A percentile compares a stretch with the other conserved stretches of the same genome.
These are phyloP conservation scores for Tetracladium setigerum DNA, from an alignment of 495 filamentous ascomycete species.

Conservation along the genomic window DNA sequence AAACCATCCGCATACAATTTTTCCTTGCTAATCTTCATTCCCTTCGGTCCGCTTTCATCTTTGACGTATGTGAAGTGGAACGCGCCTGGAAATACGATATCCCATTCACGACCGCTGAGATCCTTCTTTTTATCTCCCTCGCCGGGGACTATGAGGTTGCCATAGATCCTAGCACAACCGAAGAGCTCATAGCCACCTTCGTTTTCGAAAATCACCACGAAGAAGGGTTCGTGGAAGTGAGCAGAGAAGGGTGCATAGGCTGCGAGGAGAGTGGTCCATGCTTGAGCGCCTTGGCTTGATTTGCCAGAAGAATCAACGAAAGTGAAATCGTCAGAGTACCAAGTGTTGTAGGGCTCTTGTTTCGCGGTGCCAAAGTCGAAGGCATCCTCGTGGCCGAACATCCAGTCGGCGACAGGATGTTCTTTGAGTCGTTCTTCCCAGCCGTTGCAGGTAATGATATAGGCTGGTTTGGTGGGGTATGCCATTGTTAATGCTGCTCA, in stretches of 20 bases:
- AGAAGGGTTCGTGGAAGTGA: slow-evolving; percentile 1
- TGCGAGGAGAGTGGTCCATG: neutral
- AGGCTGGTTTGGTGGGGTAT: no score
- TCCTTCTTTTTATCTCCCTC: slow-evolving; percentile 1
- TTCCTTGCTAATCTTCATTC: neutral
- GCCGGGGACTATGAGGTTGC: neutral
- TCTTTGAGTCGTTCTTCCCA: no score
- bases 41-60: slow-evolving; percentile 1
- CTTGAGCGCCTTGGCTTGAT: neutral
- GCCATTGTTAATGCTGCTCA: no score
- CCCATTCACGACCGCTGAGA: neutral
- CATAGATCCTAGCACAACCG: slow-evolving; percentile 3
- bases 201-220: neutral
- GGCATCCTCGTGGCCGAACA: no score
- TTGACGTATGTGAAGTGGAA: slow-evolving; percentile 1
- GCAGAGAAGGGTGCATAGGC: neutral
- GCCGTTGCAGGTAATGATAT: no score
- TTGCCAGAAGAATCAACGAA: slow-evolving; percentile 1
- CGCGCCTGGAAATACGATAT: neutral
- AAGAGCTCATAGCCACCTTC: neutral
- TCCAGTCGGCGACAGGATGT: no score
- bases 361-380: neutral
- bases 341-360: slow-evolving; percentile 1
- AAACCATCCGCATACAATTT: slow-evolving; percentile 3
- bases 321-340: neutral